Conservation (phyloP, 2,329 filamentous ascomycete species). For the Alternaria gaisen region DNA sequence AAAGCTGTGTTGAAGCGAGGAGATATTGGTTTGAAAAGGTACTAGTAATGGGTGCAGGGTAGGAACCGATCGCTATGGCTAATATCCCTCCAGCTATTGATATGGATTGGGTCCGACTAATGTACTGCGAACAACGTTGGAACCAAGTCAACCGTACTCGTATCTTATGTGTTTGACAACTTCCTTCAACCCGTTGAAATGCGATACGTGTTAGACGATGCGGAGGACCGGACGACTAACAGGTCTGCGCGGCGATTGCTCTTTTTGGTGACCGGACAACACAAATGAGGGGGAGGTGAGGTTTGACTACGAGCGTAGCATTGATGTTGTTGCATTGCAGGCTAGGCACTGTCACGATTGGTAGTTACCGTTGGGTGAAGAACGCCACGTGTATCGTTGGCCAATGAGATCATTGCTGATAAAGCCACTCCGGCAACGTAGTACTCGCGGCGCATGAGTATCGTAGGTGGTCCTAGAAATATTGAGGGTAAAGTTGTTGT, state of each 20-base stretch:
- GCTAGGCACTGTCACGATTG: conserved; percentile 4
- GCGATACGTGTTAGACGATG: not conserved
- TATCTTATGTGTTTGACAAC: not conserved
- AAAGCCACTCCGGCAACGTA: conserved; percentile 11
- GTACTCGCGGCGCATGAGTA: not conserved
- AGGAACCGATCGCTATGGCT: not conserved
- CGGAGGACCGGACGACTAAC: not conserved
- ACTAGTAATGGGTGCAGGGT: rapidly evolving
- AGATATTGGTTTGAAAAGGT: not conserved
- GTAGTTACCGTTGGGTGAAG: conserved; percentile 11
- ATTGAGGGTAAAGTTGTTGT: no score
- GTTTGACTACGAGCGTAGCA: conserved; percentile 26
- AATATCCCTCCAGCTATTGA: not conserved
- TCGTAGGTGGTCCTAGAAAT: not conserved
- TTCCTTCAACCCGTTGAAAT: not conserved
- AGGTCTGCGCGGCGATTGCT: not conserved
- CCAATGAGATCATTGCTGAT: conserved; percentile 37
- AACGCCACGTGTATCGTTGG: conserved; percentile 24
- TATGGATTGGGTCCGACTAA: not conserved
- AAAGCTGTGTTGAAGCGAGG: no score
- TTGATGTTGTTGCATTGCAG: conserved; percentile 37
- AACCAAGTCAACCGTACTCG: not conserved
- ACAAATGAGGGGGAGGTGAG: conserved; percentile 15
- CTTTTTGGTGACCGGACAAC: not conserved
- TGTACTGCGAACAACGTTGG: not conserved